Percentiles rank a stretch among this genome's conserved stretches.
These are phyloP conservation scores for Beauveria australis DNA, from an alignment of 2,329 filamentous ascomycete species.

Conservation along the genomic window DNA sequence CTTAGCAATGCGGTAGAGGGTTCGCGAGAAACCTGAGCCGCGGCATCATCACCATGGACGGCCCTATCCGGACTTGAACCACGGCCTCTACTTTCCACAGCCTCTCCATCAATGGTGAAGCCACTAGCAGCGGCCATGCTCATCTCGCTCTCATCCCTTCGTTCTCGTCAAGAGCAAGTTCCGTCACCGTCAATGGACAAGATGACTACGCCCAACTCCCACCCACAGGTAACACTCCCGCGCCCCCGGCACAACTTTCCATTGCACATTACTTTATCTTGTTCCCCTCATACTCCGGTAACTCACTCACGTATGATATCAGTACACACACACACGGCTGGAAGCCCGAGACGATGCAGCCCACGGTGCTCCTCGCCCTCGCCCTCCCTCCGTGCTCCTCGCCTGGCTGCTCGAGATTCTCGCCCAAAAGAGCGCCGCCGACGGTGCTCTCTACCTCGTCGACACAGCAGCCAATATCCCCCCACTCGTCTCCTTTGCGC, in stretches of 20 bases:
- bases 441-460: conserved; percentile 33
- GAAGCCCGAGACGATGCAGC: background rate
- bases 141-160: background rate
- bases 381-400: conserved; percentile 29
- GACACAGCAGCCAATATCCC: conserved; percentile 26
- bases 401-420: conserved; percentile 38
- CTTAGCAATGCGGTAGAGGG: no score
- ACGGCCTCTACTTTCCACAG: background rate
- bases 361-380: conserved; percentile 29
- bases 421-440: conserved; percentile 25
- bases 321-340: background rate
- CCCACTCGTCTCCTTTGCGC: conserved; percentile 25
- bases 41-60: background rate
- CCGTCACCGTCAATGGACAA: background rate
- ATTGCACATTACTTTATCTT: no score
- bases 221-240: background rate
- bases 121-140: no score
- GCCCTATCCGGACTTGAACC: background rate
- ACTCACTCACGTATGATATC: background rate
- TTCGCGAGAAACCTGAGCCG: no score
- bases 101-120: background rate
- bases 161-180: background rate
- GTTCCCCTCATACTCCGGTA: background rate
- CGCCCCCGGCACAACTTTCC: no score
- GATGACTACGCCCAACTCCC: background rate